Conservation (phyloP, 2,329 filamentous ascomycete genomes). For the Curvularia eragrostidis region DNA sequence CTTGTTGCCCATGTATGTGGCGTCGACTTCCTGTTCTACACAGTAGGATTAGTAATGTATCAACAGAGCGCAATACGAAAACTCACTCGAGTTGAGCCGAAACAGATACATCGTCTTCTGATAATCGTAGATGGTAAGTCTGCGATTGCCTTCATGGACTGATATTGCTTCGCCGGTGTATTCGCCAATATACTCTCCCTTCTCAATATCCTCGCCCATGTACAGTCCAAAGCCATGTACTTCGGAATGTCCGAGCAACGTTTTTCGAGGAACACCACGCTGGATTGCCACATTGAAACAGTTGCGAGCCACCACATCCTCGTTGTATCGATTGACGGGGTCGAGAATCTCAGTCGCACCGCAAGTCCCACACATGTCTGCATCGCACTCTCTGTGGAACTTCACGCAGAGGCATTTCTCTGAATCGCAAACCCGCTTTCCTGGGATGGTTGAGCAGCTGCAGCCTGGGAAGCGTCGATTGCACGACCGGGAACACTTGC, state of each 20-base stretch:
- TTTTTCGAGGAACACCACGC: conserved; percentile 68
- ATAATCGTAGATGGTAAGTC: conserved; percentile 69
- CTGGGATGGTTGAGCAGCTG: conserved; percentile 37
- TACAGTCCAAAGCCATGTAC: conserved; percentile 80
- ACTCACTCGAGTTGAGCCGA: conserved; percentile 56
- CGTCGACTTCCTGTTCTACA: conserved; percentile 66
- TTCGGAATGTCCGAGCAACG: conserved; percentile 73
- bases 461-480: conserved; percentile 58
- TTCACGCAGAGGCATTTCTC: conserved; percentile 70
- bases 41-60: conserved; percentile 11
- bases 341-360: conserved; percentile 73
- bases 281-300: conserved; percentile 79
- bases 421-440: conserved; percentile 52
- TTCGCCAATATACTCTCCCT: conserved; percentile 78
- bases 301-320: conserved; percentile 61
- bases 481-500: conserved; percentile 68
- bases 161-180: conserved; percentile 81
- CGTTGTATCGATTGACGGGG: conserved; percentile 68
- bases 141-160: conserved; percentile 71
- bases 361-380: conserved; percentile 74
- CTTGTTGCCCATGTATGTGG: conserved; percentile 78
- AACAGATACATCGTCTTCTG: conserved; percentile 70
- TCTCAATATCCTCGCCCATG: conserved; percentile 69
- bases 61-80: too few relatives aligned
- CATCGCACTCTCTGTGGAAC: conserved; percentile 80